Evolutionary conservation across 768 basidiomycete species (phyloP).

Genomic region (Rhizopogon vinicolor): DNA sequence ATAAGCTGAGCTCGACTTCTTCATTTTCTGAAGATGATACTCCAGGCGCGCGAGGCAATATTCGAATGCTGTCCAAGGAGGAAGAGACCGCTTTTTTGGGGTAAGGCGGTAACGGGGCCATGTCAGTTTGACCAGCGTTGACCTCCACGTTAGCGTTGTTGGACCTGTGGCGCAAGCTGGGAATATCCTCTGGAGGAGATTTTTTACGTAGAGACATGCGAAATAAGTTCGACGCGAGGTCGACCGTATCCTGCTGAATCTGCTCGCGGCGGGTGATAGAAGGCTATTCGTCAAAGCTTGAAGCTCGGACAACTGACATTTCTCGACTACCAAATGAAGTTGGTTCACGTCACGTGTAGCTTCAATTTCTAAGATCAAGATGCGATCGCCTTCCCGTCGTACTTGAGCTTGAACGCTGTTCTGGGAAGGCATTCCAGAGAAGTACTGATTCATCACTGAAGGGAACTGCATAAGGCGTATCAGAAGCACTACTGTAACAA

Average conservation of each 20-base stretch:
- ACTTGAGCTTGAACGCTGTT: too few species aligned
- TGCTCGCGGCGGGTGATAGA: not conserved
- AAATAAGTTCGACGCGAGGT: not conserved
- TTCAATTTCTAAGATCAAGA: too few species aligned
- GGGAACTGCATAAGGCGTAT: not conserved
- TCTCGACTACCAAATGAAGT: slow-evolving; percentile 2
- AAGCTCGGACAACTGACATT: not conserved
- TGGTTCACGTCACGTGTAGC: not conserved
- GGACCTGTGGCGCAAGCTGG: slow-evolving; percentile 25
- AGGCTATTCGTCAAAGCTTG: not conserved
- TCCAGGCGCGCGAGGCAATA: slow-evolving; percentile 46
- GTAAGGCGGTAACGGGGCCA: slow-evolving; percentile 21
- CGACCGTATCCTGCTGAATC: not conserved
- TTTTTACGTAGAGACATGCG: slow-evolving; percentile 24
- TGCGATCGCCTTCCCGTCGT: too few species aligned
- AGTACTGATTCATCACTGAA: not conserved
- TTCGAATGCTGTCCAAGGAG: slow-evolving; percentile 54
- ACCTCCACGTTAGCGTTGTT: slow-evolving; percentile 35
- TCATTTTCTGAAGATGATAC: slow-evolving; percentile 34
- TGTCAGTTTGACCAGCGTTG: slow-evolving; percentile 19
- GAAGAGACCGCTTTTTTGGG: slow-evolving; percentile 52
- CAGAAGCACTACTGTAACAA: not conserved
- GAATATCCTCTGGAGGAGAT: slow-evolving; percentile 21
- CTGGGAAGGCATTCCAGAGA: too few species aligned
- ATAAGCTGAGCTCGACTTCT: slow-evolving; percentile 56